Evolutionary conservation across 164 flowering plant species (phyloP).

Genomic region (Hamamelis virginiana): DNA sequence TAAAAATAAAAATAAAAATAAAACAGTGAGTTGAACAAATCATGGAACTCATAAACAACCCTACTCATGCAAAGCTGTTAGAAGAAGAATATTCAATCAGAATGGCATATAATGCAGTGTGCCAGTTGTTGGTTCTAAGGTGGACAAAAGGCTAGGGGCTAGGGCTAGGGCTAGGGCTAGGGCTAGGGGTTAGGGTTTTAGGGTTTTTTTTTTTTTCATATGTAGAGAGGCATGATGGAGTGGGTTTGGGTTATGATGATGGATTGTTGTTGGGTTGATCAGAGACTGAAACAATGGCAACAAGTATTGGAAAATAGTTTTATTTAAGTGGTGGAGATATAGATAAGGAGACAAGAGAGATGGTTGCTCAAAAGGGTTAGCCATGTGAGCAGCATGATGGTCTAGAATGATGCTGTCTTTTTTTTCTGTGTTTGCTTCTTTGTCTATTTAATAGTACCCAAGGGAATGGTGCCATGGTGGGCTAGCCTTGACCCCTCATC

Average conservation of each 20-base stretch:
- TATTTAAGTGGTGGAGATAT: constrained; percentile 1
- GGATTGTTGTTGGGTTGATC: constrained; percentile 12
- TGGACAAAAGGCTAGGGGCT: constrained; percentile 18
- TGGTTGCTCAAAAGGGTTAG: constrained; percentile 14
- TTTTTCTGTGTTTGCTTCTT: neutral
- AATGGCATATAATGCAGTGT: neutral
- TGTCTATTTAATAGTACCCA: neutral
- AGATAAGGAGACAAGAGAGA: constrained; percentile 27
- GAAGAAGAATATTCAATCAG: constrained; percentile 20
- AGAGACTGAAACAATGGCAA: constrained; percentile 6
- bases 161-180: too few species aligned
- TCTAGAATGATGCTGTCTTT: constrained; percentile 41
- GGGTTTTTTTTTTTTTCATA: neutral
- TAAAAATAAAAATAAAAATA: too few species aligned
- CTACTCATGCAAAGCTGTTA: constrained; percentile 16
- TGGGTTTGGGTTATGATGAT: constrained; percentile 23
- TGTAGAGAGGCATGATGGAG: constrained; percentile 25
- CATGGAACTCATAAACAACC: constrained; percentile 23
- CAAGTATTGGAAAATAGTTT: neutral
- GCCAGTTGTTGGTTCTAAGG: constrained; percentile 22
- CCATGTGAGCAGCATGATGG: constrained; percentile 56
- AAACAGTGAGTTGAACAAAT: constrained; percentile 21
- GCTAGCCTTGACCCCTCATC: constrained; percentile 18
- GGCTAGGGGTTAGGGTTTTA: too few species aligned
- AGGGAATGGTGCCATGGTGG: constrained; percentile 33